These are phyloP conservation scores for Discostella stelligera DNA, from an alignment of 352 stramenopile species.

Conservation along the genomic window DNA sequence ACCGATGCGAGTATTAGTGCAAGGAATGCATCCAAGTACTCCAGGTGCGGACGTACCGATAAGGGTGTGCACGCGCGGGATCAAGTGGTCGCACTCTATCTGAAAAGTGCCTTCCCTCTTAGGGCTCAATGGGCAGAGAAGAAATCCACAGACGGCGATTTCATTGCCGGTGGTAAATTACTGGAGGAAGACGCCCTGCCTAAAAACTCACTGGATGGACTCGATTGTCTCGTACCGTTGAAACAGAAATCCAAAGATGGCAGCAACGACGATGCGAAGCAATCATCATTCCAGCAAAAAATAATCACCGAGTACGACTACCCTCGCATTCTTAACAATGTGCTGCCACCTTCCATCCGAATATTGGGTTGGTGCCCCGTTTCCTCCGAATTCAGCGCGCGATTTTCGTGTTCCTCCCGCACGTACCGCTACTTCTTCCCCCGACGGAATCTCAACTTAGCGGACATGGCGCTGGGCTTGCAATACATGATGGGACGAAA, in stretches of 20 bases:
- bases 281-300: constrained; percentile 23
- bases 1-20: not conserved
- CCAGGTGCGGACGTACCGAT: constrained; percentile 95
- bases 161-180: not conserved
- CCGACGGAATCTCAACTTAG: constrained; percentile 76
- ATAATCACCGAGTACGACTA: constrained; percentile 91
- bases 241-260: constrained; percentile 41
- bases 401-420: constrained; percentile 91
- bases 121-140: not conserved
- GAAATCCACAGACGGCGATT: not conserved
- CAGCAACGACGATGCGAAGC: not conserved
- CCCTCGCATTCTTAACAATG: constrained; percentile 92
- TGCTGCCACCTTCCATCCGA: constrained; percentile 89
- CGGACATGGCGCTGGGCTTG: constrained; percentile 88
- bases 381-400: constrained; percentile 90
- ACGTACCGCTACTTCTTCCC: constrained; percentile 98
- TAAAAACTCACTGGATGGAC: constrained; percentile 66
- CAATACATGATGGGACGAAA: constrained; percentile 90
- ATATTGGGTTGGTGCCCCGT: constrained; percentile 84
- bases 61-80: constrained; percentile 89
- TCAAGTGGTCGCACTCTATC: constrained; percentile 85
- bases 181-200: constrained; percentile 55
- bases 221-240: constrained; percentile 51
- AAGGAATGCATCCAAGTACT: constrained; percentile 85
- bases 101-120: constrained; percentile 76